Evolutionary conservation across 768 basidiomycete genomes (phyloP).

Genomic region (Kwoniella sp.): DNA sequence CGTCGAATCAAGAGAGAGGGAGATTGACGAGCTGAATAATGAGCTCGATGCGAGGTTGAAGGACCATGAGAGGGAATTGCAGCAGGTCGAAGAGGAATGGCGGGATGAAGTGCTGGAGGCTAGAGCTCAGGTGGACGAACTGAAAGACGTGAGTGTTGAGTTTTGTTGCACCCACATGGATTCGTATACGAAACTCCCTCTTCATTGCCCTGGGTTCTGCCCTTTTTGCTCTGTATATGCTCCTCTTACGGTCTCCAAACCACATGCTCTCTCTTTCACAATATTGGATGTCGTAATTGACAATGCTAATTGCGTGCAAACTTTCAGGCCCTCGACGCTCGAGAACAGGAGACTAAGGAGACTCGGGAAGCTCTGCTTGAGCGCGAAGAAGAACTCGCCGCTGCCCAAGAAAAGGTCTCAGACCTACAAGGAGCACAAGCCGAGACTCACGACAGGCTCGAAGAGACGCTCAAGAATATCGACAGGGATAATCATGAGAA

Average conservation of each 20-base stretch:
- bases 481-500: constrained; percentile 77
- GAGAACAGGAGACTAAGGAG: constrained; percentile 43
- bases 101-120: constrained; percentile 82
- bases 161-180: too few relatives aligned
- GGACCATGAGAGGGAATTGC: constrained; percentile 51
- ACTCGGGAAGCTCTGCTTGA: constrained; percentile 59
- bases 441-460: constrained; percentile 47
- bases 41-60: constrained; percentile 65
- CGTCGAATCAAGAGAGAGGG: constrained; percentile 71
- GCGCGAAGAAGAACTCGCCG: constrained; percentile 75
- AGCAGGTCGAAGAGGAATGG: constrained; percentile 77
- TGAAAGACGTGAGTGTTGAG: constrained; percentile 51
- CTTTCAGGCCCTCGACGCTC: constrained; percentile 35
- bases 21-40: constrained; percentile 78
- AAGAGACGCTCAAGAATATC: constrained; percentile 60
- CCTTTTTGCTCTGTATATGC: too few relatives aligned
- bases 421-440: constrained; percentile 66
- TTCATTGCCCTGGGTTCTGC: too few relatives aligned
- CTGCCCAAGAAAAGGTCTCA: constrained; percentile 70
- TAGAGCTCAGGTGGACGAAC: constrained; percentile 74
- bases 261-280: too few relatives aligned
- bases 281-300: neutral
- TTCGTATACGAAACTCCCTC: too few relatives aligned
- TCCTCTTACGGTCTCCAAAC: too few relatives aligned
- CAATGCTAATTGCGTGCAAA: neutral